phyloP scores from a whole-genome alignment of 805 yeast species.

The Candida lessepsii region DNA sequence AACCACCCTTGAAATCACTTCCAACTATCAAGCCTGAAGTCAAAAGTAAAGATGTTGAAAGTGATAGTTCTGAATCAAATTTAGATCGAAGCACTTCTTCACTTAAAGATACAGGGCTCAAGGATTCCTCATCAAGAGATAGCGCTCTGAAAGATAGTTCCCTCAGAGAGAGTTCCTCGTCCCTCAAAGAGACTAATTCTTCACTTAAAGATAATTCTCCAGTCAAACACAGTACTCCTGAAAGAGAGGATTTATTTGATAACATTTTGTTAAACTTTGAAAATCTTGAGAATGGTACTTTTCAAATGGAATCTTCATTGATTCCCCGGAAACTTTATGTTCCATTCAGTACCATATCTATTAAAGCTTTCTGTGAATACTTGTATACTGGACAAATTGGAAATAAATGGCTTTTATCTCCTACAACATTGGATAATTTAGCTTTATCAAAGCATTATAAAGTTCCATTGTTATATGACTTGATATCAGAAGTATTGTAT shows the following conservation, averaged over 20 bases:
- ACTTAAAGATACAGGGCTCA: too few relatives aligned
- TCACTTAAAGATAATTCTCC: conserved; percentile 1
- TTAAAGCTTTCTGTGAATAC: conserved; percentile 68
- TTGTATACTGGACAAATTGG: conserved; percentile 80
- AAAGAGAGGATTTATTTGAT: conserved; percentile 11
- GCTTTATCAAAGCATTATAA: conserved; percentile 63
- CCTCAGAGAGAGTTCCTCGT: too few relatives aligned
- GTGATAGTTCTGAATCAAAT: background rate
- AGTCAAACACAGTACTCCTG: too few relatives aligned
- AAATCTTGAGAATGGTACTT: conserved; percentile 27
- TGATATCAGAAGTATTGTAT: conserved; percentile 65
- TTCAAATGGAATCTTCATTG: conserved; percentile 55
- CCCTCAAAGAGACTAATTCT: too few relatives aligned
- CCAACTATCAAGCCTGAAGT: conserved; percentile 1
- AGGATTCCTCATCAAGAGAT: background rate
- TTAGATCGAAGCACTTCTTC: too few relatives aligned
- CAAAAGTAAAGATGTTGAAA: background rate
- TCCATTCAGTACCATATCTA: conserved; percentile 62
- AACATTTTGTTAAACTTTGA: conserved; percentile 30
- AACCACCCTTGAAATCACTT: conserved; percentile 21
- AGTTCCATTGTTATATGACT: conserved; percentile 66
- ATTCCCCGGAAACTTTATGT: conserved; percentile 68
- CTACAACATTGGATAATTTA: conserved; percentile 65
- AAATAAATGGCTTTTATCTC: conserved; percentile 68
- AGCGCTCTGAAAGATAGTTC: conserved; percentile 3